A percentile compares a stretch with the other conserved stretches of the same genome.
These are phyloP conservation scores for Sclerospora graminicola DNA, from an alignment of 352 stramenopile genomes.

Conservation along the genomic window DNA sequence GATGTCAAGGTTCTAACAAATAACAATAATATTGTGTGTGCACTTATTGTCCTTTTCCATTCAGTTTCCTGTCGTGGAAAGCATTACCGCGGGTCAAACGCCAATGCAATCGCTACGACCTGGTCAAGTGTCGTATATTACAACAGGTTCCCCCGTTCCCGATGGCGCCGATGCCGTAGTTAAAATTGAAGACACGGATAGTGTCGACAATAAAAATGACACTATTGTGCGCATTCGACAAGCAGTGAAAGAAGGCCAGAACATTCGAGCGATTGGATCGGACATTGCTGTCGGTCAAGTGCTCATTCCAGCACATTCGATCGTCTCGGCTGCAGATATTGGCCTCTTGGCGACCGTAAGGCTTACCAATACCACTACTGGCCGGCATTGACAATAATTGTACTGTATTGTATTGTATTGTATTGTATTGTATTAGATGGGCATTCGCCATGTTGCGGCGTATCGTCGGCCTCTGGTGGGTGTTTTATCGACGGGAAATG, in stretches of 20 bases:
- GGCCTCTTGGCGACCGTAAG: conserved; percentile 87
- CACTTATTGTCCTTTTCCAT: background rate
- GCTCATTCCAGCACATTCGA: conserved; percentile 64
- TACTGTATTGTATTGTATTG: background rate
- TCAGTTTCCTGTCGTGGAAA: conserved; percentile 55
- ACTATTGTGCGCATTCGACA: conserved; percentile 56
- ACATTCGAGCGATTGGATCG: conserved; percentile 86
- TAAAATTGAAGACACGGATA: conserved; percentile 89
- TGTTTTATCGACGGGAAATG: conserved; percentile 93
- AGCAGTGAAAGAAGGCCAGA: conserved; percentile 38
- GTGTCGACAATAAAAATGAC: conserved; percentile 26
- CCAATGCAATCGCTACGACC: conserved; percentile 27
- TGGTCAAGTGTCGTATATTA: conserved; percentile 86
- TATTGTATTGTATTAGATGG: conserved; percentile 30
- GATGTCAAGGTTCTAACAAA: background rate
- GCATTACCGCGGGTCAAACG: conserved; percentile 58
- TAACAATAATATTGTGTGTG: background rate
- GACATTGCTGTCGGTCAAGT: conserved; percentile 80
- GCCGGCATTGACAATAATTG: background rate
- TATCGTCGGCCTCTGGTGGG: conserved; percentile 73
- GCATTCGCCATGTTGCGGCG: conserved; percentile 60
- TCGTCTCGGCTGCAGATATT: conserved; percentile 82
- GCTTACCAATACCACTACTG: too few relatives aligned
- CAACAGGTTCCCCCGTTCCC: conserved; percentile 90
- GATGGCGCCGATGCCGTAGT: conserved; percentile 88